Evolutionary conservation across 1,284 basidiomycete species (phyloP), one percentile per base, ranked within the genome.

Genomic region (Malassezia arunalokei): DNA sequence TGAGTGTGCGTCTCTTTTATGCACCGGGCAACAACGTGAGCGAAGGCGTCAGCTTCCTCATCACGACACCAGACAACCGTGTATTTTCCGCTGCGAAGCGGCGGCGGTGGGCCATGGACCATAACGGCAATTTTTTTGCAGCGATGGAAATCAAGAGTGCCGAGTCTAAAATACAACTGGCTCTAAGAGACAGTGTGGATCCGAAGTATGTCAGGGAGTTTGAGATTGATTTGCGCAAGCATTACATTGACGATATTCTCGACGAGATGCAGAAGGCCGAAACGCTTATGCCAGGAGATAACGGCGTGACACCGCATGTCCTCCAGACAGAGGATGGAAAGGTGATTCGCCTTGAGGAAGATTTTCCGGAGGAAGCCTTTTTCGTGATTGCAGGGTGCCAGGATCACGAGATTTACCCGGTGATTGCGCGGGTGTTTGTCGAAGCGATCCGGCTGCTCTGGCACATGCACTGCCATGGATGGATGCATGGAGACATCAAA

Each of bases 61-160:
- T 71, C 54, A 71, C 68, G 11, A 71, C 68, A 20, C 68, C 68
- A 0, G 68, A 71, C 56, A 71, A 71, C 33, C 67, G 68, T 30
- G 68, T 71, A 12, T 69, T 68, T 6, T 68, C 65, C 1, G 67
- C 68, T 0, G 68, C 68, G 30, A 71, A 71, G 52, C 50, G 69
- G 41, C 50, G 68, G 3, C 47, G 68, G 20, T 71, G 68, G 68
- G 68, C 68, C 6, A 71, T 71, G 68, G 68, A 71, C 45, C 55
- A 60, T 27, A 43, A 51, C 3, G 68, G 68, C 27, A 52, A 60
- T 50, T 71, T 71, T 49, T 71, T 67, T 40, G 68, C 68, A 3
- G 68, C 68, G 28, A 70, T 71, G 68, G 68, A 71, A 50, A 67
- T 71, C 59, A 71, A 69, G 51, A 61, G 58, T 33, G 64, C 70